These are phyloP conservation scores for Capsicum rhomboideum DNA, from an alignment of 257 asterid species.

Conservation along the genomic window DNA sequence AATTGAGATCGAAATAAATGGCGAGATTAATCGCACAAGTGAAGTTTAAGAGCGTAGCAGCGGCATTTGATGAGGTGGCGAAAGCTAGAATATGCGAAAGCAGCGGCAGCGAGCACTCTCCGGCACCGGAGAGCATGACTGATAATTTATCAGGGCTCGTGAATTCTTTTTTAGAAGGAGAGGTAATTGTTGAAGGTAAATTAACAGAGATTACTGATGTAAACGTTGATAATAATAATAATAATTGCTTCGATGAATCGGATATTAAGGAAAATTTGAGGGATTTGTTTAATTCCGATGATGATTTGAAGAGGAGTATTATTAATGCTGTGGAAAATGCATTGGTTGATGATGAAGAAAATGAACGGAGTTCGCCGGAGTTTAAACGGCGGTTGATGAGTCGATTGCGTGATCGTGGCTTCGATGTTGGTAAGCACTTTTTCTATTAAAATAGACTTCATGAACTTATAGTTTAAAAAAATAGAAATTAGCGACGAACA, in stretches of 20 bases:
- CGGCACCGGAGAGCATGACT: slow-evolving; percentile 3
- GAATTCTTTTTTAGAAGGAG: slow-evolving; percentile 38
- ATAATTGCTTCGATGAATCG: slow-evolving; percentile 2
- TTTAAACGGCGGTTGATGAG: slow-evolving; percentile 28
- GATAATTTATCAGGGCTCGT: slow-evolving; percentile 49
- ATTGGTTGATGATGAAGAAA: neutral
- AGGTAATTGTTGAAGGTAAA: neutral
- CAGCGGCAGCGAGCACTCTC: slow-evolving; percentile 83
- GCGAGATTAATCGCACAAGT: slow-evolving; percentile 31
- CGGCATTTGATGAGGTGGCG: slow-evolving; percentile 57
- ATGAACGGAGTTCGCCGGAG: slow-evolving; percentile 1
- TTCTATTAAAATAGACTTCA: too few species aligned
- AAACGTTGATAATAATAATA: neutral
- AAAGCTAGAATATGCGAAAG: slow-evolving; percentile 39
- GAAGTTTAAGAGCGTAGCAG: slow-evolving; percentile 49
- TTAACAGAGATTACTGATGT: neutral
- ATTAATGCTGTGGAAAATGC: slow-evolving; percentile 9
- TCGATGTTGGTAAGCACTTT: slow-evolving; percentile 22
- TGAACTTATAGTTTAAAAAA: too few species aligned
- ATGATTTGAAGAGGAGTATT: slow-evolving; percentile 5
- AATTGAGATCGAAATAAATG: slow-evolving; percentile 10
- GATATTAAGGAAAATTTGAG: slow-evolving; percentile 5
- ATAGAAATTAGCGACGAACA: neutral
- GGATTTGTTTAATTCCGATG: slow-evolving; percentile 6
- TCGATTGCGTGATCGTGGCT: slow-evolving; percentile 23